phyloP scores from a whole-genome alignment of 441 rosid species.

The Biscutella laevigata region DNA sequence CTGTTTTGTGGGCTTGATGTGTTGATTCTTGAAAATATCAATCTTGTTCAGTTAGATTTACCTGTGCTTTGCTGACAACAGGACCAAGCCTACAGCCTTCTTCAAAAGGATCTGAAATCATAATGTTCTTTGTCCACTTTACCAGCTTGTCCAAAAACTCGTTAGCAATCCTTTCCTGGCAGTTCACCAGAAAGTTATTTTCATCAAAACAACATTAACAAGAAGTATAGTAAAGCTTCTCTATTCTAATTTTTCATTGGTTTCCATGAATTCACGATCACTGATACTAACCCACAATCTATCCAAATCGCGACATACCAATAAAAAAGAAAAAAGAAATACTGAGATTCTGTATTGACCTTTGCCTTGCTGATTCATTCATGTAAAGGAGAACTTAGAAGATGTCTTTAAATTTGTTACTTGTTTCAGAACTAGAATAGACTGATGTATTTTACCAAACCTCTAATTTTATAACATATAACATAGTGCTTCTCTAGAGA shows the following conservation, averaged over 20 bases:
- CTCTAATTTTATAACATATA: background rate
- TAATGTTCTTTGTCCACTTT: conserved; percentile 73
- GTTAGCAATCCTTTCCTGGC: conserved; percentile 69
- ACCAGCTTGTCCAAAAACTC: conserved; percentile 69
- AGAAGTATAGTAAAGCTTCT: conserved; percentile 3
- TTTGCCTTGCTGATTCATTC: conserved; percentile 6
- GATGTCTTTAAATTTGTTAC: background rate
- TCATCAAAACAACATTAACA: conserved; percentile 11
- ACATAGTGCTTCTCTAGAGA: background rate
- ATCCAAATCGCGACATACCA: conserved; percentile 1
- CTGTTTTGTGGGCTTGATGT: background rate
- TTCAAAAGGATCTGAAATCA: conserved; percentile 87
- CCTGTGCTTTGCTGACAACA: conserved; percentile 77
- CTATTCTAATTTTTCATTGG: background rate
- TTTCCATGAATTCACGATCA: background rate
- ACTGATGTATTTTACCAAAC: background rate
- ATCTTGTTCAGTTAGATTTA: conserved; percentile 17
- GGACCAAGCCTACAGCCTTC: conserved; percentile 97
- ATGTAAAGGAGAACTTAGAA: background rate
- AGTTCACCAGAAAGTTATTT: conserved; percentile 13
- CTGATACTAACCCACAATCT: conserved; percentile 2
- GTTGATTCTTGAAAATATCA: conserved; percentile 1
- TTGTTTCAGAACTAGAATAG: background rate
- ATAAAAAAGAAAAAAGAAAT: background rate
- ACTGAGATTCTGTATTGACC: background rate